Conservation (phyloP, 768 basidiomycete genomes). For the Rhodotorula kratochvilovae region DNA sequence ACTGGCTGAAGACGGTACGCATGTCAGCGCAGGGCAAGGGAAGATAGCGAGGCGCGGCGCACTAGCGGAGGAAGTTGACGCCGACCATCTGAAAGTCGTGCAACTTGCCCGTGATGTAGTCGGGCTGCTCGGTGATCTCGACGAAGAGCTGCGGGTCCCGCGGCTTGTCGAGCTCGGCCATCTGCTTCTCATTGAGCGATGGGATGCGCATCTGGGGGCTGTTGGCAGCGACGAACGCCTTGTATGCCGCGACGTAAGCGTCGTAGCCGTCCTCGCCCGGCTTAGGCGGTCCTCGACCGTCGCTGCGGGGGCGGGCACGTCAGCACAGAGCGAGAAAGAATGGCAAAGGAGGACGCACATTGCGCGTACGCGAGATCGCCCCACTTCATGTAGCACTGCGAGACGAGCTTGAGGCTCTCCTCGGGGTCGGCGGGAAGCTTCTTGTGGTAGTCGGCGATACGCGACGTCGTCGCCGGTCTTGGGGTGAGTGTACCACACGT, state of each 20-base stretch:
- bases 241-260: slow-evolving; percentile 66
- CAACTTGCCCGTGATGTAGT: slow-evolving; percentile 58
- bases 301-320: slow-evolving; percentile 2
- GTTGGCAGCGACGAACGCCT: slow-evolving; percentile 61
- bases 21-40: slow-evolving; percentile 46
- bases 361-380: slow-evolving; percentile 73
- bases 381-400: slow-evolving; percentile 91
- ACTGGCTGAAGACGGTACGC: slow-evolving; percentile 66
- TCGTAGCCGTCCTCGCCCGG: slow-evolving; percentile 57
- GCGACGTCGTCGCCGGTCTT: slow-evolving; percentile 35
- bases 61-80: slow-evolving; percentile 47
- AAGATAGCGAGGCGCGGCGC: background rate
- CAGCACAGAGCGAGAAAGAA: background rate
- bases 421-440: slow-evolving; percentile 54
- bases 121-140: slow-evolving; percentile 56
- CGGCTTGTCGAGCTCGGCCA: slow-evolving; percentile 42
- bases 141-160: slow-evolving; percentile 49
- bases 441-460: background rate
- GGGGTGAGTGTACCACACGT: slow-evolving; percentile 53
- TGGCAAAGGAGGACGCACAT: background rate
- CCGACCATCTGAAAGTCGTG: slow-evolving; percentile 49
- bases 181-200: slow-evolving; percentile 47
- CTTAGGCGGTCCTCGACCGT: slow-evolving; percentile 25
- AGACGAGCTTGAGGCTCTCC: slow-evolving; percentile 60
- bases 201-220: slow-evolving; percentile 56